These are phyloP conservation scores for thale cress (Arabidopsis thaliana) DNA, from an alignment of 345 rosid genomes.

Conservation along the genomic window TAIR10.1 NC_003076.8:19547001-19547500, in stretches of 20 bases:
- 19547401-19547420: slow-evolving; percentile 66
- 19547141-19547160: slow-evolving; percentile 69
- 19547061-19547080: too few relatives aligned
- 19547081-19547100: too few relatives aligned
- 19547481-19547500: slow-evolving; percentile 85
- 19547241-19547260: slow-evolving; percentile 76
- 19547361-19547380: slow-evolving; percentile 88
- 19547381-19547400: slow-evolving; percentile 92
- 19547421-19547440: slow-evolving; percentile 92
- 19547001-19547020: too few relatives aligned
- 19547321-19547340: slow-evolving; percentile 78
- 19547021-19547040: too few relatives aligned
- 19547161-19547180: slow-evolving; percentile 72
- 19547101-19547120: too few relatives aligned
- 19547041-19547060: too few relatives aligned
- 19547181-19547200: slow-evolving; percentile 41
- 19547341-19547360: slow-evolving; percentile 79
- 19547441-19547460: slow-evolving; percentile 73
- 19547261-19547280: slow-evolving; percentile 87
- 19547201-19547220: slow-evolving; percentile 52
- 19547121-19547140: slow-evolving; percentile 64
- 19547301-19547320: slow-evolving; percentile 89
- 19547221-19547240: slow-evolving; percentile 56
- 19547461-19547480: slow-evolving; percentile 95
- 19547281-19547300: slow-evolving; percentile 95